Base-by-base conservation (phyloP, 2,329 filamentous ascomycete genomes). In the Fusarium equiseti region DNA sequence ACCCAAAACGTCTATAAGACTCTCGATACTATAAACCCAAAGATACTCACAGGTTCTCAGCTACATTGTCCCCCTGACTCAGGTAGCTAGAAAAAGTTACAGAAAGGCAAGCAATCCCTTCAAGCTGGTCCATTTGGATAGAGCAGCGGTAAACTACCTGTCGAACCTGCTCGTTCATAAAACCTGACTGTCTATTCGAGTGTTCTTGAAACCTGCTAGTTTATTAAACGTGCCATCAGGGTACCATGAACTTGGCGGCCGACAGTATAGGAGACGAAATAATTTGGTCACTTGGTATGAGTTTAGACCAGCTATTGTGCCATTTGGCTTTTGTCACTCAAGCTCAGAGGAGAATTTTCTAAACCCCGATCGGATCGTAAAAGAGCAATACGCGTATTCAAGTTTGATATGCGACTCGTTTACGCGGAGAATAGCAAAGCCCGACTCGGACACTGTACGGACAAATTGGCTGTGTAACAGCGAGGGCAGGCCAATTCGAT, bases 361-460 rank as follows among this genome's bases (percentile, higher is more conserved):
- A 42, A 38, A 24, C 15, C 27, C 61, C 26, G 49, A 40, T 54
- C 50, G 46, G 63, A 29, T 45, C 43, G 24, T 46, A 11, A 42
- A 45, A 43, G 27, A 44, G 20, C 32, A 68, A 68, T 68, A 68
- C 58, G 65, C 64, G 65, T 68, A 68, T 50, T 44, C 20, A 40
- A 43, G 50, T 49, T 27, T 38, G 35, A 29, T 9, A 49, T 46
- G 32, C 49, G 38, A 38, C 45, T 29, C 13, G 29, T 55, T 42
- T 68, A 50, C 43, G 29, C 63, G 65, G 65, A 32, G 58, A 68
- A 63, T 35, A 63, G 43, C 40, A 48, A 68, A 68, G 48, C 40
- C 64, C 65, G 63, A 45, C 46, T 29, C 16, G 48, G 54, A 50
- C 63, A 35, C 45, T 60, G 57, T 38, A 49, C 46, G 62, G 62